Conservation (phyloP, 495 filamentous ascomycete genomes). For the Emericellopsis terricola region DNA sequence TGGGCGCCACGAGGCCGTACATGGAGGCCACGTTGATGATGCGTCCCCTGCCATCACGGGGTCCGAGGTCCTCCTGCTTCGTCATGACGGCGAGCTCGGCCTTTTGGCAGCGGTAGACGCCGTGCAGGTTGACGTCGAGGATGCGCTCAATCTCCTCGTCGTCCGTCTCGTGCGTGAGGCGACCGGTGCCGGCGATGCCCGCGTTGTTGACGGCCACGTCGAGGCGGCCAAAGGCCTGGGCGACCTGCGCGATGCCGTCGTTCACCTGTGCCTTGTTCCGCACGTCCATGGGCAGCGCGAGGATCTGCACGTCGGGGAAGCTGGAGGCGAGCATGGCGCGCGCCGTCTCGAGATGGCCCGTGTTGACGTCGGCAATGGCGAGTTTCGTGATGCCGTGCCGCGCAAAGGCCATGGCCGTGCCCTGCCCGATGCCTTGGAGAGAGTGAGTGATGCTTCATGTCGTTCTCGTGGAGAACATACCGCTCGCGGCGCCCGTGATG, state of each 20-base stretch:
- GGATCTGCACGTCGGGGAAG: slow-evolving; percentile 12
- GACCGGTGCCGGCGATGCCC: slow-evolving; percentile 45
- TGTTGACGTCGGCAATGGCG: slow-evolving; percentile 16
- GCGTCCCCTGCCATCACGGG: slow-evolving; percentile 35
- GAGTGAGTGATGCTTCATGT: background rate
- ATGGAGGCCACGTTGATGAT: slow-evolving; percentile 55
- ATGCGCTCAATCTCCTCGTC: slow-evolving; percentile 20
- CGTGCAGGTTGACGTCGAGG: slow-evolving; percentile 24
- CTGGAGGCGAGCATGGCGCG: slow-evolving; percentile 8
- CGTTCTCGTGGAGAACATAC: slow-evolving; percentile 5
- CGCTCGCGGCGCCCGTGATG: slow-evolving; percentile 21
- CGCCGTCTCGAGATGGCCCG: slow-evolving; percentile 6
- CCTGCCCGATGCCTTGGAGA: slow-evolving; percentile 17
- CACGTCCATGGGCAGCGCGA: slow-evolving; percentile 14
- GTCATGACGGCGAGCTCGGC: slow-evolving; percentile 27
- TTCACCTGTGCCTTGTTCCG: slow-evolving; percentile 10
- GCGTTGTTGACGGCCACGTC: slow-evolving; percentile 54
- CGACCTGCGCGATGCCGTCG: slow-evolving; percentile 17
- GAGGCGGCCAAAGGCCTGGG: slow-evolving; percentile 29
- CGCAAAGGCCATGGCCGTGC: slow-evolving; percentile 16
- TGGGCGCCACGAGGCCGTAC: slow-evolving; percentile 34
- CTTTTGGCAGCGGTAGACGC: slow-evolving; percentile 26
- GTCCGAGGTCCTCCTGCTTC: slow-evolving; percentile 35
- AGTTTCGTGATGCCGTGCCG: slow-evolving; percentile 15
- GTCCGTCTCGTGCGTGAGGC: slow-evolving; percentile 17